Evolutionary conservation across 2,329 filamentous ascomycete genomes (phyloP).

Genomic region (Colletotrichum kahawae): DNA sequence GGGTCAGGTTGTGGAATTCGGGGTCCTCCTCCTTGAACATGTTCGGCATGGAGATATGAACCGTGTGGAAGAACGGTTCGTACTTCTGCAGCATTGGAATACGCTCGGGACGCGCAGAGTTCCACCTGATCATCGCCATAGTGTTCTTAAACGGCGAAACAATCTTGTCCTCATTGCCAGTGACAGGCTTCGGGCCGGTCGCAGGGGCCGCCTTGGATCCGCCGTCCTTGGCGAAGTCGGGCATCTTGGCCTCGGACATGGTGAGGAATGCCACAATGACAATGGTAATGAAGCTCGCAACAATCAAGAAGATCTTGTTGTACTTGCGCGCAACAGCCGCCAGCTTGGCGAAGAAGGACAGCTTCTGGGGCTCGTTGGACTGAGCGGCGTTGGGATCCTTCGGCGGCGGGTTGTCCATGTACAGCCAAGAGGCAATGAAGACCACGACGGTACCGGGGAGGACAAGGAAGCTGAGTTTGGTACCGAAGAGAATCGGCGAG

Average conservation of each 20-base stretch:
- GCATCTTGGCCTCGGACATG: conserved; percentile 22
- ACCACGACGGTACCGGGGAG: conserved; percentile 33
- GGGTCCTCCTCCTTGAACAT: conserved; percentile 18
- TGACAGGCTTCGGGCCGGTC: not conserved
- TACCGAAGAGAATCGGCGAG: conserved; percentile 34
- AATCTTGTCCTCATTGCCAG: conserved; percentile 11
- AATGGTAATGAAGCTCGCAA: conserved; percentile 21
- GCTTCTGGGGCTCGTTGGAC: conserved; percentile 11
- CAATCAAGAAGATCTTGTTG: conserved; percentile 16
- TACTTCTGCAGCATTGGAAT: conserved; percentile 32
- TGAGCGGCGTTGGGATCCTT: conserved; percentile 20
- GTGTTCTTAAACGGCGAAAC: conserved; percentile 33
- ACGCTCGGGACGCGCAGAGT: conserved; percentile 29
- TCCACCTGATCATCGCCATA: conserved; percentile 33
- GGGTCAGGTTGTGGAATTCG: conserved; percentile 29
- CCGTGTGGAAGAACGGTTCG: conserved; percentile 33
- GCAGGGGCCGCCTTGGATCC: not conserved
- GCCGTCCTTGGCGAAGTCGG: conserved; percentile 19
- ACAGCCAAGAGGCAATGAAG: conserved; percentile 35
- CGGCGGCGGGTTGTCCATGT: conserved; percentile 32
- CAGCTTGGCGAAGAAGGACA: conserved; percentile 16
- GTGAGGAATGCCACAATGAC: conserved; percentile 25
- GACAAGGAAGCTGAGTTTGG: conserved; percentile 30
- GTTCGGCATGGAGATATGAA: conserved; percentile 32
- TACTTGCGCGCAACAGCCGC: conserved; percentile 19